Evolutionary conservation across 2,329 filamentous ascomycete species (phyloP).

Genomic region (Bipolaris zeicola): DNA sequence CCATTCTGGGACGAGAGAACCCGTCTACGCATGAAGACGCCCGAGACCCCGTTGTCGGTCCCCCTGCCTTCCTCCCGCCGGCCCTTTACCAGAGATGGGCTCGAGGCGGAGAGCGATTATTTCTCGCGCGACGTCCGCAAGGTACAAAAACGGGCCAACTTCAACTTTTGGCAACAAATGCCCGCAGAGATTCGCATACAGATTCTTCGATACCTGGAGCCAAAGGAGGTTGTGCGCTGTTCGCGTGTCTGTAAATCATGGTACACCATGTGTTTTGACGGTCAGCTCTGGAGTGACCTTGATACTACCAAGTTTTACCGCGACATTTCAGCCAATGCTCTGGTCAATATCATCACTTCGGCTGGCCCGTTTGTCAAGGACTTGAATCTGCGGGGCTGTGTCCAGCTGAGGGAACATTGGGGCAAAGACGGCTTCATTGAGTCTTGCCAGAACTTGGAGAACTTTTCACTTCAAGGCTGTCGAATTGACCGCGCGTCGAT

Average conservation of each 20-base stretch:
- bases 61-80: conserved; percentile 69
- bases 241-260: conserved; percentile 80
- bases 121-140: conserved; percentile 51
- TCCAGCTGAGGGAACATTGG: conserved; percentile 85
- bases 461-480: conserved; percentile 87
- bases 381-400: conserved; percentile 87
- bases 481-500: conserved; percentile 79
- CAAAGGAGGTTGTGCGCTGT: conserved; percentile 78
- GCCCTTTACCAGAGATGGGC: conserved; percentile 52
- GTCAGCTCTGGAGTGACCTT: conserved; percentile 86
- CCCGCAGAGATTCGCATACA: conserved; percentile 82
- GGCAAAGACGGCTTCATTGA: conserved; percentile 77
- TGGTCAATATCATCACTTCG: conserved; percentile 82
- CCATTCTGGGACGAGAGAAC: conserved; percentile 60
- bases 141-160: conserved; percentile 48
- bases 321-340: conserved; percentile 80
- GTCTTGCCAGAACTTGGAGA: conserved; percentile 83
- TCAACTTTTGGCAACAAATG: conserved; percentile 79
- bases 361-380: conserved; percentile 91
- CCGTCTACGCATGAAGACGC: conserved; percentile 61
- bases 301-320: conserved; percentile 85
- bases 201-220: conserved; percentile 75
- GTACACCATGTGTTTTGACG: conserved; percentile 86
- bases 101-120: conserved; percentile 53
- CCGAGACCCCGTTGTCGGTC: conserved; percentile 60